These are phyloP conservation scores for Glaciozyma martinii DNA, from an alignment of 768 basidiomycete genomes.

Conservation along the genomic window DNA sequence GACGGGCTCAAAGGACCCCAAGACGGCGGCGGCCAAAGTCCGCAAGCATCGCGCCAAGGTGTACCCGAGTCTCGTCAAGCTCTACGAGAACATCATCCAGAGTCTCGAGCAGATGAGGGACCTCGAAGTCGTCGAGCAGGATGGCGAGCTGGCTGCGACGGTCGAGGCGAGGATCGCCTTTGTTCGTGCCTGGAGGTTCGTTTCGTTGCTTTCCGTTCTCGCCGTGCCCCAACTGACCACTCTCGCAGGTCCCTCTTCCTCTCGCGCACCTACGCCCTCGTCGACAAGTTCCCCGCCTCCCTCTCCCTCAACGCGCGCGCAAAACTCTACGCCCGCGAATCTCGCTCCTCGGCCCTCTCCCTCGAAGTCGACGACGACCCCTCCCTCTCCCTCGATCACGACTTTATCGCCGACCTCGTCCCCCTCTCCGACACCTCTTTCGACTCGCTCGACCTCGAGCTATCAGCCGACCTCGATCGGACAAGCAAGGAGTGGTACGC, in stretches of 20 bases:
- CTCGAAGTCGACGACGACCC: background rate
- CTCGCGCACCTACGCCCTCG: conserved; percentile 57
- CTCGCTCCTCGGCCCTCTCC: conserved; percentile 44
- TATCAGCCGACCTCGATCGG: conserved; percentile 46
- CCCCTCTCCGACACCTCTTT: conserved; percentile 38
- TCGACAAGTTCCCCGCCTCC: conserved; percentile 57
- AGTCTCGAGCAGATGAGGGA: conserved; percentile 73
- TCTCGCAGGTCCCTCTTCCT: conserved; percentile 59
- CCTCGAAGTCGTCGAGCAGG: conserved; percentile 77
- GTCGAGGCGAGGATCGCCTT: conserved; percentile 62
- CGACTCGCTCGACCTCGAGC: conserved; percentile 49
- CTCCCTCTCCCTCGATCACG: background rate
- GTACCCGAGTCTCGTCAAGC: conserved; percentile 79
- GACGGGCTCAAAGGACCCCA: conserved; percentile 35
- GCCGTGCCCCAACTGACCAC: background rate
- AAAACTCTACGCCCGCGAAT: conserved; percentile 64
- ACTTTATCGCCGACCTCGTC: conserved; percentile 45
- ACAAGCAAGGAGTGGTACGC: conserved; percentile 49
- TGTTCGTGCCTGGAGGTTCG: conserved; percentile 56
- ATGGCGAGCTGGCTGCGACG: conserved; percentile 66
- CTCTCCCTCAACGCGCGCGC: conserved; percentile 63
- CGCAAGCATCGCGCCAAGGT: conserved; percentile 59
- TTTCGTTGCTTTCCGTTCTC: background rate
- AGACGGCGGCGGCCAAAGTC: conserved; percentile 37
- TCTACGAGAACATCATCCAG: conserved; percentile 73